Percentiles rank a stretch among this genome's conserved stretches.
These are phyloP conservation scores for Wickerhamiella sergipiensis DNA, from an alignment of 805 yeast species.

Conservation along the genomic window DNA sequence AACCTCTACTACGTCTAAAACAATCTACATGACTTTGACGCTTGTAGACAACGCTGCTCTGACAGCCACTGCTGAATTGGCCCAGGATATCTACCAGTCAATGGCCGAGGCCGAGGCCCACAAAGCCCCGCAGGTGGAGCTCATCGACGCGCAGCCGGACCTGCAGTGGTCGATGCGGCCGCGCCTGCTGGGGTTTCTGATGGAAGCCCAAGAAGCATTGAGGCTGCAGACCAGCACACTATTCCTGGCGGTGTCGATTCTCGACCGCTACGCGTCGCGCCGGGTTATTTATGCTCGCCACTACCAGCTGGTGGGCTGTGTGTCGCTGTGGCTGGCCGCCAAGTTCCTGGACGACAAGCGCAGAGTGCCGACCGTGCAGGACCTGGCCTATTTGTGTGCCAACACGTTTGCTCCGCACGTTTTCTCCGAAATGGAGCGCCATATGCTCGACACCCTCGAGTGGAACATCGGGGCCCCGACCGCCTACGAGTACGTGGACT, in stretches of 20 bases:
- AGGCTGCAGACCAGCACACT: slow-evolving; percentile 54
- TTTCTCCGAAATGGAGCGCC: slow-evolving; percentile 67
- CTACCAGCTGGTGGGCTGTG: slow-evolving; percentile 79
- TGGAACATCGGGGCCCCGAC: slow-evolving; percentile 62
- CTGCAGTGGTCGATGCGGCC: slow-evolving; percentile 60
- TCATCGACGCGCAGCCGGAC: slow-evolving; percentile 83
- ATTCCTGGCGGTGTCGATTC: slow-evolving; percentile 56
- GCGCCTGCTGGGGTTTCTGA: slow-evolving; percentile 62
- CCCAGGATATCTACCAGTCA: slow-evolving; percentile 10
- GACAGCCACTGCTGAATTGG: slow-evolving; percentile 14
- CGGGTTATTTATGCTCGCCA: slow-evolving; percentile 76
- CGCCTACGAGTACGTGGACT: slow-evolving; percentile 31
- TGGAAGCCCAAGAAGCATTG: slow-evolving; percentile 47
- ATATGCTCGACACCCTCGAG: slow-evolving; percentile 53
- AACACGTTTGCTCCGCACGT: slow-evolving; percentile 44
- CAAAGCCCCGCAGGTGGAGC: slow-evolving; percentile 37
- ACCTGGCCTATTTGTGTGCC: slow-evolving; percentile 60
- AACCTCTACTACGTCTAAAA: no score
- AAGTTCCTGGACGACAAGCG: slow-evolving; percentile 67
- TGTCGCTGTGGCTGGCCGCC: slow-evolving; percentile 86
- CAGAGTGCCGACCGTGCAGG: slow-evolving; percentile 59
- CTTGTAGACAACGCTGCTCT: slow-evolving; percentile 14
- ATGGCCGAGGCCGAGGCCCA: slow-evolving; percentile 8
- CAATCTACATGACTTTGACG: not conserved
- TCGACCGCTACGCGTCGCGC: slow-evolving; percentile 84